Conservation (phyloP, 768 basidiomycete species). For the Boletus patriciae region DNA sequence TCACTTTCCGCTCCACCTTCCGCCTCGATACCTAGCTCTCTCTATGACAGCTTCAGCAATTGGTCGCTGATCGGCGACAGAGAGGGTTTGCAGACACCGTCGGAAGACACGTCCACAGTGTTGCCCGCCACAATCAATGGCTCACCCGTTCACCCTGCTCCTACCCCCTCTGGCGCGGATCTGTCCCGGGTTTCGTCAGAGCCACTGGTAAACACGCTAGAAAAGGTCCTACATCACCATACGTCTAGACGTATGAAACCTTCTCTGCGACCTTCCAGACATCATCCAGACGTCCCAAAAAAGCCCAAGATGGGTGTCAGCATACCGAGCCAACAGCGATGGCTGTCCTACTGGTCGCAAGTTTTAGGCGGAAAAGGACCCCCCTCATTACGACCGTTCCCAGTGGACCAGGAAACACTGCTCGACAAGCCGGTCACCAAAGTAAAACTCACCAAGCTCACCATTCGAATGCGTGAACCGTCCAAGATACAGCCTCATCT, state of each 20-base stretch:
- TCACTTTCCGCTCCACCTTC: constrained; percentile 49
- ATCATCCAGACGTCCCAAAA: constrained; percentile 21
- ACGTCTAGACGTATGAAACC: constrained; percentile 68
- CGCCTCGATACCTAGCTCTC: constrained; percentile 30
- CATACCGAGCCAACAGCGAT: constrained; percentile 80
- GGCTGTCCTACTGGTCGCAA: constrained; percentile 75
- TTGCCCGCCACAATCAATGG: neutral
- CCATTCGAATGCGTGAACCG: constrained; percentile 58
- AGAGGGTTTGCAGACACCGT: constrained; percentile 20
- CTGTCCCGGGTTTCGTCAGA: constrained; percentile 19
- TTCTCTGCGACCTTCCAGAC: too few relatives aligned
- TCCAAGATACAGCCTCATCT: constrained; percentile 51
- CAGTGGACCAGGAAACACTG: constrained; percentile 11
- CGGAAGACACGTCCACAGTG: neutral
- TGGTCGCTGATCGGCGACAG: constrained; percentile 22
- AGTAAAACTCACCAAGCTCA: constrained; percentile 57
- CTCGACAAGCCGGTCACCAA: constrained; percentile 32
- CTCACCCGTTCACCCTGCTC: neutral
- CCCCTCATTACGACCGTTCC: constrained; percentile 43
- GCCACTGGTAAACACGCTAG: constrained; percentile 38
- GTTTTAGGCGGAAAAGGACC: constrained; percentile 59
- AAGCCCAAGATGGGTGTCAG: constrained; percentile 61
- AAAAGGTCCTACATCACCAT: constrained; percentile 64
- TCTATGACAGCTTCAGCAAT: constrained; percentile 17
- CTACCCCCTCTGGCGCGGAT: constrained; percentile 2